Evolutionary conservation across 352 stramenopile species (phyloP).

Genomic region (Globisporangium camurandrum): DNA sequence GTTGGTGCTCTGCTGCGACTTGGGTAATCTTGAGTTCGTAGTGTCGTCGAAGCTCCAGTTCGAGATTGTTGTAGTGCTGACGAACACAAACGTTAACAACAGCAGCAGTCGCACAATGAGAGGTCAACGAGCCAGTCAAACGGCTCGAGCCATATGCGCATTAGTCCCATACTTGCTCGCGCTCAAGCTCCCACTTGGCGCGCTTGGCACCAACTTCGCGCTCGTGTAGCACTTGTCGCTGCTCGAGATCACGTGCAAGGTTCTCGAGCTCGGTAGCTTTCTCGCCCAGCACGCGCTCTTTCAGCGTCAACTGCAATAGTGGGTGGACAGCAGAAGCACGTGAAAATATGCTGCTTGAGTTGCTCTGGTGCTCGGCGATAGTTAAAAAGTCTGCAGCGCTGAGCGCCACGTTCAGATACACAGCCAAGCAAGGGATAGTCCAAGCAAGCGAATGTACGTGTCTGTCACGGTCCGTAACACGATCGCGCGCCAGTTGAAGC

Average conservation of each 20-base stretch:
- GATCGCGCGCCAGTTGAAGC: neutral
- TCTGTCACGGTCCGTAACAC: slow-evolving; percentile 15
- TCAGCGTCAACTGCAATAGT: slow-evolving; percentile 20
- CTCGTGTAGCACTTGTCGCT: neutral
- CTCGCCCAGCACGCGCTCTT: slow-evolving; percentile 39
- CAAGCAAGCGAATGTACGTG: no score
- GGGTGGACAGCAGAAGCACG: neutral
- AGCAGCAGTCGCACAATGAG: neutral
- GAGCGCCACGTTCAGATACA: no score
- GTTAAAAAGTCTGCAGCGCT: no score
- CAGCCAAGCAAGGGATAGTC: neutral
- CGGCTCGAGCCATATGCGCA: neutral
- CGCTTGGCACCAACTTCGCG: neutral
- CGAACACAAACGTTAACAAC: neutral
- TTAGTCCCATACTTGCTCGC: slow-evolving; percentile 1
- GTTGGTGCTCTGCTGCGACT: neutral
- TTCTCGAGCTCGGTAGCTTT: slow-evolving; percentile 25
- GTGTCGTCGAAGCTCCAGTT: slow-evolving; percentile 1
- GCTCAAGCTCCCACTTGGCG: slow-evolving; percentile 8
- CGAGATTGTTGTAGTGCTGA: slow-evolving; percentile 2
- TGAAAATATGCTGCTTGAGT: neutral
- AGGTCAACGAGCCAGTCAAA: neutral
- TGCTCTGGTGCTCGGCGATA: no score
- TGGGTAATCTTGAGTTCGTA: slow-evolving; percentile 1
- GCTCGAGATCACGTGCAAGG: slow-evolving; percentile 15